Percentiles rank a stretch among this genome's conserved stretches.
Evolutionary conservation across 2,329 filamentous ascomycete genomes (phyloP).

Genomic region (Rhynchosporium agropyri): DNA sequence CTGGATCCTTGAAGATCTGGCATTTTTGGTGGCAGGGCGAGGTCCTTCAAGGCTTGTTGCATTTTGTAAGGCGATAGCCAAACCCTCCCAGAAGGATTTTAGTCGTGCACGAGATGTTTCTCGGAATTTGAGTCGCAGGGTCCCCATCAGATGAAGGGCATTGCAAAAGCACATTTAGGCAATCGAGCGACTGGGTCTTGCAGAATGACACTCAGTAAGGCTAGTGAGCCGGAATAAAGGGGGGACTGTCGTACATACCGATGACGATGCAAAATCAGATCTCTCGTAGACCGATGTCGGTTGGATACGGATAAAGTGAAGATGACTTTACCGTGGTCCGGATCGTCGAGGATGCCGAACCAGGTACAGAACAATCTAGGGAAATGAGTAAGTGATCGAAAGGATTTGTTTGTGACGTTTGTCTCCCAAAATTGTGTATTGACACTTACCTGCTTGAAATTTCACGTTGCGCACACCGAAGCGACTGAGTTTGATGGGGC

Average conservation of each 20-base stretch:
- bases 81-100: neutral
- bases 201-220: too few relatives aligned
- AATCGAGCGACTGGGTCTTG: too few relatives aligned
- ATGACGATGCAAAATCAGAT: too few relatives aligned
- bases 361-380: too few relatives aligned
- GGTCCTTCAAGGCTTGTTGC: neutral
- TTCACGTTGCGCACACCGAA: slow-evolving; percentile 8
- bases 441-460: neutral
- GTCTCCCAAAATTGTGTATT: neutral
- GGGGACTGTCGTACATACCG: too few relatives aligned
- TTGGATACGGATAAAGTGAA: too few relatives aligned
- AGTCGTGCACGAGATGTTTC: neutral
- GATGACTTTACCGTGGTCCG: too few relatives aligned
- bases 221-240: too few relatives aligned
- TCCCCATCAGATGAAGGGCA: neutral
- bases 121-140: neutral
- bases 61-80: neutral
- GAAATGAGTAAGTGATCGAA: neutral
- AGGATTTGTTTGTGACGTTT: neutral
- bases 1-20: too few relatives aligned
- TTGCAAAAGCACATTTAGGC: too few relatives aligned
- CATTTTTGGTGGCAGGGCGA: neutral
- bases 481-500: slow-evolving; percentile 1
- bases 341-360: too few relatives aligned
- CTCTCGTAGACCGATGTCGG: too few relatives aligned